phyloP scores from a whole-genome alignment of 1,139 yeast genomes.

The Hyphopichia khmerensis region DNA sequence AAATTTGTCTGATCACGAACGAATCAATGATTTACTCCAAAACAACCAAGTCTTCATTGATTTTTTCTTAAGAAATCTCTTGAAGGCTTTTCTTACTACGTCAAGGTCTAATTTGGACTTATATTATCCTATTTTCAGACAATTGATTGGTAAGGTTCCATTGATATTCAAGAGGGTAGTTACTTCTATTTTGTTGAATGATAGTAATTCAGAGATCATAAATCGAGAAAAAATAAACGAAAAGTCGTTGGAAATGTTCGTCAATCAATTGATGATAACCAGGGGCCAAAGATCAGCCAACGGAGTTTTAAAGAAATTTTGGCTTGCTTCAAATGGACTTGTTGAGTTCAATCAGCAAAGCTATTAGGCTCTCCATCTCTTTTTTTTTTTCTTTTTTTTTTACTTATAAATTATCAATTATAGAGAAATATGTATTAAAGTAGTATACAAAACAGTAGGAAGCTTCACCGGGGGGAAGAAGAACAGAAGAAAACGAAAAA shows the following conservation, averaged over 20 bases:
- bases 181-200: conserved; percentile 1
- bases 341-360: conserved; percentile 34
- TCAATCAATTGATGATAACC: conserved; percentile 57
- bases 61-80: conserved; percentile 27
- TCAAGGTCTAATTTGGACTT: conserved; percentile 63
- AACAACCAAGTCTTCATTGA: conserved; percentile 32
- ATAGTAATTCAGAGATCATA: conserved; percentile 9
- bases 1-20: conserved; percentile 43
- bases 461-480: neutral
- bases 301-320: conserved; percentile 57
- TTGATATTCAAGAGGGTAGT: conserved; percentile 47
- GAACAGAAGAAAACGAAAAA: neutral
- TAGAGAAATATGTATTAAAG: neutral
- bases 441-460: neutral
- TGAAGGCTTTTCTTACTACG: conserved; percentile 41
- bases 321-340: conserved; percentile 58
- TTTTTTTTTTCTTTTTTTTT: neutral
- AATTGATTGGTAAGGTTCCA: conserved; percentile 53
- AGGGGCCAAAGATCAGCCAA: conserved; percentile 65
- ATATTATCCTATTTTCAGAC: conserved; percentile 55
- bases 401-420: neutral
- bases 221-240: conserved; percentile 14
- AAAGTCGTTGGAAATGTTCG: conserved; percentile 34
- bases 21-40: conserved; percentile 32
- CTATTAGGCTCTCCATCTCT: neutral